Conservation (phyloP, 768 basidiomycete species). For the Piloderma croceum region DNA sequence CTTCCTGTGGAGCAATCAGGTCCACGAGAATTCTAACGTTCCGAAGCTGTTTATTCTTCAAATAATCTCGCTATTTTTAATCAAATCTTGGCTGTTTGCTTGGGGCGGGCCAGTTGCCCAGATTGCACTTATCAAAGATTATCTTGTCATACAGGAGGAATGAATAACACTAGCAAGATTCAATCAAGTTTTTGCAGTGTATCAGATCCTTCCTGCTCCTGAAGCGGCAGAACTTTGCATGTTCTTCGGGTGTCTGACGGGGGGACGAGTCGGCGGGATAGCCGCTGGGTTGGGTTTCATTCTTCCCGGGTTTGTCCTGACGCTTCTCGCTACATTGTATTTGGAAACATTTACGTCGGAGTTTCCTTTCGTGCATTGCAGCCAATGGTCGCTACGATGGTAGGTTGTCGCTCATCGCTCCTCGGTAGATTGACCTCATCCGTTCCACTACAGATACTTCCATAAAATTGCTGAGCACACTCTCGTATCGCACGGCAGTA, state of each 20-base stretch:
- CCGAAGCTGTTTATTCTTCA: conserved; percentile 2
- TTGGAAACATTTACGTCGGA: conserved; percentile 4
- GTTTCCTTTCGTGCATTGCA: conserved; percentile 4
- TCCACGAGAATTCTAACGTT: conserved; percentile 4
- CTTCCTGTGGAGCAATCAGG: background rate
- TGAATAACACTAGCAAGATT: conserved; percentile 4
- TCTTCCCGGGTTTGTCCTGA: conserved; percentile 4
- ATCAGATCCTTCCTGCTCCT: conserved; percentile 6
- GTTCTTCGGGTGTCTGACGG: conserved; percentile 7
- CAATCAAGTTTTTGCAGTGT: conserved; percentile 6
- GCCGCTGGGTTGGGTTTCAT: conserved; percentile 5
- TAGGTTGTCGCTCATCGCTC: too few species aligned
- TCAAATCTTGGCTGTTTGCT: conserved; percentile 4
- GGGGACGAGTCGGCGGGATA: conserved; percentile 4
- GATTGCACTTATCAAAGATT: conserved; percentile 5
- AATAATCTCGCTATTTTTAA: conserved; percentile 5
- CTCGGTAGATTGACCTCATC: too few species aligned
- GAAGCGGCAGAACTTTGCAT: conserved; percentile 7
- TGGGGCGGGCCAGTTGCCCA: conserved; percentile 6
- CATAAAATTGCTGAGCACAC: conserved; percentile 5
- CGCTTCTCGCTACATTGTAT: conserved; percentile 3
- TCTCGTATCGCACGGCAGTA: conserved; percentile 1
- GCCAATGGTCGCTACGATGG: conserved; percentile 7
- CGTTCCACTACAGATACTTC: too few species aligned
- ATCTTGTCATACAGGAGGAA: conserved; percentile 2